Base-by-base conservation (phyloP, 148 eudicot species). In the Rhododendron griersonianum region DNA sequence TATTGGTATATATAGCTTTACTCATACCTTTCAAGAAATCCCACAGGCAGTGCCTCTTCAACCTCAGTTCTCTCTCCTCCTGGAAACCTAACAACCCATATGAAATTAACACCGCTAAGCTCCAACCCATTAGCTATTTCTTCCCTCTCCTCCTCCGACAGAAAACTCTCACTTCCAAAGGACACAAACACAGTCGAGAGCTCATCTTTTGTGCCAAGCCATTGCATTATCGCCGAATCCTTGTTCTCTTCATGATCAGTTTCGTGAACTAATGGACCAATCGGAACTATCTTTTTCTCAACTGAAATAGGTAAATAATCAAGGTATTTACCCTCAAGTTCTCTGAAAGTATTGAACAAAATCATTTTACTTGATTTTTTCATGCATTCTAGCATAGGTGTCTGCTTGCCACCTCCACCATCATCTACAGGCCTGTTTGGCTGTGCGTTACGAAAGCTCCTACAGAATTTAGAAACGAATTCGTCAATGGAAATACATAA, bases 41-140 rank as follows among this genome's bases (percentile, higher is more conserved):
- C 91, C 2, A 77, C 45, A 10, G 91, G 89, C 55, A 90, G 37
- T 11, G 77, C 86, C 69, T 89, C 88, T 63, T 83, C 71, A 50
- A 85, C 28, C 11, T 33, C 61, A 30, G 77, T 80, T 16, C 55
- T 21, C 16, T 90, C 89, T 1, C 84, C 84, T 0, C 6, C 1
- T 0, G 83, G 86, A 55, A 84, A 83, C 84, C 87, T 83, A 11
- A 87, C 41, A 9, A 84, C 89, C 91, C 89, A 89, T 48, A 87
- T 87, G 82, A 87, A 87, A 39, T 83, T 83, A 3, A 85, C 88
- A 0, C 51, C 13, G 55, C 89, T 85, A 10, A 83, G 83, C 85
- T 87, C 89, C 18, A 89, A 51, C 47, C 91, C 91, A 45, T 81
- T 25, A 50, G 89, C 88, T 48, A 90, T 75, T 67, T 83, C 91